Evolutionary conservation across 225 moss, liverwort and hornwort genomes (phyloP).

Genomic region (Lunularia cruciata): DNA sequence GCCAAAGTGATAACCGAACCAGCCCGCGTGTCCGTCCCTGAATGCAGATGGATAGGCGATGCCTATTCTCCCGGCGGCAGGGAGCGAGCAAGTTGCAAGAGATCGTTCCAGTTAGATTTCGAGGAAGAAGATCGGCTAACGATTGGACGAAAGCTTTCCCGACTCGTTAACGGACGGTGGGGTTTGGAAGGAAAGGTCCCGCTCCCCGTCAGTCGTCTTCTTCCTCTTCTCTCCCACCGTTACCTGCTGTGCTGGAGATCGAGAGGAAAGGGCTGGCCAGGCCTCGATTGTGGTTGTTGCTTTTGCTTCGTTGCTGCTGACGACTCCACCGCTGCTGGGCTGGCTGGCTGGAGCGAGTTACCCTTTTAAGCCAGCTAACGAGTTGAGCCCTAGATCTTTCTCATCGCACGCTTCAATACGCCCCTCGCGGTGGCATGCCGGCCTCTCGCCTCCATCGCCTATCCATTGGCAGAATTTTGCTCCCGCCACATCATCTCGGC

Average conservation of each 20-base stretch:
- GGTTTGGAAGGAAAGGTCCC: no score
- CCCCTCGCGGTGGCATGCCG: slow-evolving; percentile 1
- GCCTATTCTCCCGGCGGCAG: slow-evolving; percentile 2
- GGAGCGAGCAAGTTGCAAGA: background rate
- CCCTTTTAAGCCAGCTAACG: background rate
- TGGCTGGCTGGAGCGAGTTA: slow-evolving; percentile 6
- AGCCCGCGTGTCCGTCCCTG: slow-evolving; percentile 5
- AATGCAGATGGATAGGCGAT: slow-evolving; percentile 1
- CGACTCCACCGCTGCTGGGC: background rate
- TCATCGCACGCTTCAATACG: background rate
- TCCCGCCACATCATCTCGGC: slow-evolving; percentile 1
- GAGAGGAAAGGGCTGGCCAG: slow-evolving; percentile 12
- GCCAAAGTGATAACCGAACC: background rate
- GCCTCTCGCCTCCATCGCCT: slow-evolving; percentile 3
- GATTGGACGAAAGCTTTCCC: slow-evolving; percentile 1
- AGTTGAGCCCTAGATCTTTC: background rate
- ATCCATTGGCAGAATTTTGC: slow-evolving; percentile 10
- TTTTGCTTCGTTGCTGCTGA: slow-evolving; percentile 6
- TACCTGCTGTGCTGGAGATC: slow-evolving; percentile 10
- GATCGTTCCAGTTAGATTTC: slow-evolving; percentile 5
- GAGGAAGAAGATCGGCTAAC: background rate
- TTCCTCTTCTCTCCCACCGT: background rate
- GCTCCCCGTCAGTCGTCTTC: background rate
- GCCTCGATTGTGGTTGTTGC: background rate
- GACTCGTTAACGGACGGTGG: background rate